phyloP scores from a whole-genome alignment of 345 rosid species.

The Hypericum perforatum region DNA sequence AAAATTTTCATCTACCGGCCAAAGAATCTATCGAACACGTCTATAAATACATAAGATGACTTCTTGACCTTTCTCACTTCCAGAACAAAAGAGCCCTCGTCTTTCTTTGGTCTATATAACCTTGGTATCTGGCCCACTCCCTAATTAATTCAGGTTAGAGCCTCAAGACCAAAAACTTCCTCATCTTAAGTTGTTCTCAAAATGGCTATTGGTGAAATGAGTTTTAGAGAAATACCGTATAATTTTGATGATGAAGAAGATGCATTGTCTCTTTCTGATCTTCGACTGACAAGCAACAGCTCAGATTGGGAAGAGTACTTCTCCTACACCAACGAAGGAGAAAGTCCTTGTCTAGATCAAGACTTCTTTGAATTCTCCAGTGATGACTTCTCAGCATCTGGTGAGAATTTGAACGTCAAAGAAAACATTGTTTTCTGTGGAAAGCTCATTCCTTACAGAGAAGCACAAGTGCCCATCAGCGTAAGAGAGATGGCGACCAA shows the following conservation, averaged over 20 bases:
- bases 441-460: constrained; percentile 29
- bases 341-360: constrained; percentile 14
- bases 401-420: neutral
- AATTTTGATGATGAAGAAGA: constrained; percentile 29
- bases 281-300: constrained; percentile 16
- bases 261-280: constrained; percentile 47
- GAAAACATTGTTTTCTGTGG: constrained; percentile 44
- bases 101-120: too few relatives aligned
- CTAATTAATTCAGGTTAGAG: too few relatives aligned
- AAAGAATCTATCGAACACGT: too few relatives aligned
- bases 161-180: too few relatives aligned
- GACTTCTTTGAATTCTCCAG: constrained; percentile 46
- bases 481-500: neutral
- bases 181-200: too few relatives aligned
- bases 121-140: too few relatives aligned
- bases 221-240: too few relatives aligned
- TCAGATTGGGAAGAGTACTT: constrained; percentile 5
- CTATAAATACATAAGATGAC: too few relatives aligned
- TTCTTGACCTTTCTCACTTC: too few relatives aligned
- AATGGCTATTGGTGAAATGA: too few relatives aligned
- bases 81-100: too few relatives aligned
- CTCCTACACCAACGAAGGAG: constrained; percentile 11
- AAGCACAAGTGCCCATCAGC: neutral
- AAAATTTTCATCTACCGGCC: too few relatives aligned
- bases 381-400: constrained; percentile 24